These are phyloP conservation scores for Metschnikowia reukaufii DNA, from an alignment of 805 yeast genomes.

Conservation along the genomic window DNA sequence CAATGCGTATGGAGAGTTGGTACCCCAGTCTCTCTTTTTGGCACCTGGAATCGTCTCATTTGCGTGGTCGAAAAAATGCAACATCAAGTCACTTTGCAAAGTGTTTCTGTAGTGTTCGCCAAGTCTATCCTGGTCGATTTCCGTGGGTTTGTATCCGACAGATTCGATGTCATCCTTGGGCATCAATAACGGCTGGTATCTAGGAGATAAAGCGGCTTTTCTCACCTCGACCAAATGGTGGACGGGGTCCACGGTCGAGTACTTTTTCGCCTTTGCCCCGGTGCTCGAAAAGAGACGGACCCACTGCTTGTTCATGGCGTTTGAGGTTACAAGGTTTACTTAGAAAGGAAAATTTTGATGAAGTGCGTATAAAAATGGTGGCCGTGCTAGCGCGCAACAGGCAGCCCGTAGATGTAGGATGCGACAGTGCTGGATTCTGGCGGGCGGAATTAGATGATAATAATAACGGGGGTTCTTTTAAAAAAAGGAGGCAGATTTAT, in stretches of 20 bases:
- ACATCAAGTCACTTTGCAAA: conserved; percentile 70
- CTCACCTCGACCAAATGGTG: conserved; percentile 82
- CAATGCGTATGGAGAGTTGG: conserved; percentile 81
- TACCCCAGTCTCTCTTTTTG: conserved; percentile 82
- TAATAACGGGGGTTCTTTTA: no score
- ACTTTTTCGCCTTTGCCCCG: conserved; percentile 49
- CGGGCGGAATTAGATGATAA: no score
- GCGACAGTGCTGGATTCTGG: background rate
- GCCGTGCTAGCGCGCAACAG: conserved; percentile 5
- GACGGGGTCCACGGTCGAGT: conserved; percentile 82
- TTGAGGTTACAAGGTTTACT: conserved; percentile 11
- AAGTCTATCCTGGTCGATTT: conserved; percentile 78
- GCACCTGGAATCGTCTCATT: conserved; percentile 56
- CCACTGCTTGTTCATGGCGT: conserved; percentile 24
- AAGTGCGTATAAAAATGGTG: conserved; percentile 7
- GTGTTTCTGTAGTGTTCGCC: conserved; percentile 74
- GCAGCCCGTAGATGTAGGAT: conserved; percentile 7
- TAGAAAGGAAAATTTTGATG: conserved; percentile 12
- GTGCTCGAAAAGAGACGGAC: conserved; percentile 37
- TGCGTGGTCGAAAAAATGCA: conserved; percentile 73
- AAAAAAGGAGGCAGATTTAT: no score
- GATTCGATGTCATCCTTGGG: conserved; percentile 77
- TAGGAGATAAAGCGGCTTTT: conserved; percentile 72
- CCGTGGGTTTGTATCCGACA: conserved; percentile 71
- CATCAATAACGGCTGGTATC: conserved; percentile 64